These are phyloP conservation scores for Nakazawaea wyomingensis DNA, from an alignment of 805 yeast genomes.

Conservation along the genomic window DNA sequence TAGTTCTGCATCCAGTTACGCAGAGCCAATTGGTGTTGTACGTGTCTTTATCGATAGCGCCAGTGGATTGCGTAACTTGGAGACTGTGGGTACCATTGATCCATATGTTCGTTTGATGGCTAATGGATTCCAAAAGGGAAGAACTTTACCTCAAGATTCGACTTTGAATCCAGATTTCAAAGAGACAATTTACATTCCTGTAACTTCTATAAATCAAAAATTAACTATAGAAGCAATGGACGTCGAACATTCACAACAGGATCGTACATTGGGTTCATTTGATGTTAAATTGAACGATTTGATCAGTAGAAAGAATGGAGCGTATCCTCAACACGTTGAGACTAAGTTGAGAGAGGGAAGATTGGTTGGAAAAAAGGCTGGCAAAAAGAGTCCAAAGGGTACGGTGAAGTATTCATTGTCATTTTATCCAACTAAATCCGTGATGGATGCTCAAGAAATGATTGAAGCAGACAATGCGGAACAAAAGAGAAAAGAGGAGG, in stretches of 20 bases:
- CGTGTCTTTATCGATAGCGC: slow-evolving; percentile 71
- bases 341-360: slow-evolving; percentile 53
- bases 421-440: slow-evolving; percentile 79
- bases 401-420: slow-evolving; percentile 64
- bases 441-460: slow-evolving; percentile 71
- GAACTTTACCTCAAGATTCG: slow-evolving; percentile 66
- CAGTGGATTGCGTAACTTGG: slow-evolving; percentile 73
- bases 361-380: slow-evolving; percentile 66
- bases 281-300: slow-evolving; percentile 63
- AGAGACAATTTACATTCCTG: slow-evolving; percentile 74
- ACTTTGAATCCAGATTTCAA: slow-evolving; percentile 81
- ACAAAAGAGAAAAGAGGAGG: slow-evolving; percentile 29
- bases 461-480: slow-evolving; percentile 40
- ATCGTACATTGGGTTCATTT: slow-evolving; percentile 83
- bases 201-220: slow-evolving; percentile 77
- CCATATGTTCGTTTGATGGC: slow-evolving; percentile 82
- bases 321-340: slow-evolving; percentile 52
- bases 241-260: slow-evolving; percentile 70
- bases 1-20: slow-evolving; percentile 71
- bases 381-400: slow-evolving; percentile 83
- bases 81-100: slow-evolving; percentile 84
- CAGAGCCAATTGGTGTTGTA: slow-evolving; percentile 92
- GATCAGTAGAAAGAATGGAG: slow-evolving; percentile 65
- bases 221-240: slow-evolving; percentile 90
- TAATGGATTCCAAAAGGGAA: slow-evolving; percentile 68